Percentiles rank a stretch among this genome's conserved stretches.
These are phyloP conservation scores for Dianthus caryophyllus DNA, from an alignment of 148 eudicot genomes.

Conservation along the genomic window DNA sequence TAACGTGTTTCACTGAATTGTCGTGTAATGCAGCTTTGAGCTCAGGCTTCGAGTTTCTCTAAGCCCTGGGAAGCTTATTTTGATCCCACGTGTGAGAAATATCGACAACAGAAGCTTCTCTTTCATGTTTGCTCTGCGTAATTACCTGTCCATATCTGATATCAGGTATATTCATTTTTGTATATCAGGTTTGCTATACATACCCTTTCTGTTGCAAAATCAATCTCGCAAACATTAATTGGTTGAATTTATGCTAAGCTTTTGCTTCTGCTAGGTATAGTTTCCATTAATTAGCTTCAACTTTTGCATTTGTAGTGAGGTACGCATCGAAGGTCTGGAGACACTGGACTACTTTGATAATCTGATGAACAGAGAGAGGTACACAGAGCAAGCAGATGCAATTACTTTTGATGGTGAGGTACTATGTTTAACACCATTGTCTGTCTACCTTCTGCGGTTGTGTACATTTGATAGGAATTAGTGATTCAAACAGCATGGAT, in stretches of 20 bases:
- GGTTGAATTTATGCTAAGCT: neutral
- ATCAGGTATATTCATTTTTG: constrained; percentile 39
- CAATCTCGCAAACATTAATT: neutral
- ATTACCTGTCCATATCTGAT: constrained; percentile 65
- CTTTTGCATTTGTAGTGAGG: constrained; percentile 56
- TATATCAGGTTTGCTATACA: constrained; percentile 21
- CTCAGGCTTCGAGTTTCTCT: constrained; percentile 62
- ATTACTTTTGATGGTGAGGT: constrained; percentile 90
- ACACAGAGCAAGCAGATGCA: constrained; percentile 89
- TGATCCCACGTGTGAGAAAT: constrained; percentile 80
- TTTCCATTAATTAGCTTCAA: neutral
- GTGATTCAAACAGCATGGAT: neutral
- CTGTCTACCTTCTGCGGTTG: constrained; percentile 4
- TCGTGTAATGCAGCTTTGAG: constrained; percentile 54
- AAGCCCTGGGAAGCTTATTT: constrained; percentile 61
- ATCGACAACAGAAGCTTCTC: constrained; percentile 64
- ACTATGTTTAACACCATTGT: constrained; percentile 21
- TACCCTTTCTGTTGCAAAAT: neutral
- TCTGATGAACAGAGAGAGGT: constrained; percentile 49
- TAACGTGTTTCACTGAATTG: neutral
- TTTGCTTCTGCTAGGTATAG: neutral
- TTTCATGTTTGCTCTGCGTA: constrained; percentile 66
- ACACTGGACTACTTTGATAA: constrained; percentile 80
- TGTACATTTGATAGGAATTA: neutral
- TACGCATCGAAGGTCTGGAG: constrained; percentile 90